Conservation (phyloP, 1,284 basidiomycete genomes). For the Athelia sp. region DNA sequence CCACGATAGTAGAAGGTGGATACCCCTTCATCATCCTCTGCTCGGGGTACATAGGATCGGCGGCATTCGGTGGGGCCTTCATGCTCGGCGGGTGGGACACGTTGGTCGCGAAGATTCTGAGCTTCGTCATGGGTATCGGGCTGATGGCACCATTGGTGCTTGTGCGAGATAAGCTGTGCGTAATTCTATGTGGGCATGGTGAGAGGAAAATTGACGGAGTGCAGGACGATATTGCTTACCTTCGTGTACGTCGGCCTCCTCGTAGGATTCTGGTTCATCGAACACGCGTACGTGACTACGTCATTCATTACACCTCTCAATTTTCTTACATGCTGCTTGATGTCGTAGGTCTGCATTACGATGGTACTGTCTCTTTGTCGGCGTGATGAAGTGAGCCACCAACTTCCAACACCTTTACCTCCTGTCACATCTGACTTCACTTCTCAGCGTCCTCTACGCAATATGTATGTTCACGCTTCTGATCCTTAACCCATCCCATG, state of each 20-base stretch:
- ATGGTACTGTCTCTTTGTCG: slow-evolving; percentile 81
- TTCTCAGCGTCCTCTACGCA: slow-evolving; percentile 63
- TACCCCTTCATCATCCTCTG: slow-evolving; percentile 63
- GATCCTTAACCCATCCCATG: not conserved
- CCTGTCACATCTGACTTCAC: not conserved
- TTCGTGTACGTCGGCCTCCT: slow-evolving; percentile 69
- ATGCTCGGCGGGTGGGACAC: slow-evolving; percentile 76
- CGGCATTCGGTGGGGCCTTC: slow-evolving; percentile 73
- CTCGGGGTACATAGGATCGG: slow-evolving; percentile 76
- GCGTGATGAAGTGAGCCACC: slow-evolving; percentile 72
- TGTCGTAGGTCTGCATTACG: slow-evolving; percentile 53
- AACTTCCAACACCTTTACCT: slow-evolving; percentile 3
- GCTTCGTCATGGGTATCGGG: slow-evolving; percentile 75
- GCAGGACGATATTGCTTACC: slow-evolving; percentile 74
- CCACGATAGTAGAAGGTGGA: slow-evolving; percentile 72
- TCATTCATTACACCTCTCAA: slow-evolving; percentile 1
- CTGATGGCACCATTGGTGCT: slow-evolving; percentile 68
- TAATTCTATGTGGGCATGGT: slow-evolving; percentile 10
- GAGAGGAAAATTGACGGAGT: slow-evolving; percentile 8
- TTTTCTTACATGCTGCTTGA: slow-evolving; percentile 6
- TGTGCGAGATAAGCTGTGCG: slow-evolving; percentile 79
- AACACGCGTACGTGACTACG: slow-evolving; percentile 61
- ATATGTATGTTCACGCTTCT: slow-evolving; percentile 69
- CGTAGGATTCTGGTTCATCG: slow-evolving; percentile 82
- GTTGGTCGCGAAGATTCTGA: slow-evolving; percentile 75